Conservation (phyloP, 495 filamentous ascomycete genomes). For the Penicillium argentinense region DNA sequence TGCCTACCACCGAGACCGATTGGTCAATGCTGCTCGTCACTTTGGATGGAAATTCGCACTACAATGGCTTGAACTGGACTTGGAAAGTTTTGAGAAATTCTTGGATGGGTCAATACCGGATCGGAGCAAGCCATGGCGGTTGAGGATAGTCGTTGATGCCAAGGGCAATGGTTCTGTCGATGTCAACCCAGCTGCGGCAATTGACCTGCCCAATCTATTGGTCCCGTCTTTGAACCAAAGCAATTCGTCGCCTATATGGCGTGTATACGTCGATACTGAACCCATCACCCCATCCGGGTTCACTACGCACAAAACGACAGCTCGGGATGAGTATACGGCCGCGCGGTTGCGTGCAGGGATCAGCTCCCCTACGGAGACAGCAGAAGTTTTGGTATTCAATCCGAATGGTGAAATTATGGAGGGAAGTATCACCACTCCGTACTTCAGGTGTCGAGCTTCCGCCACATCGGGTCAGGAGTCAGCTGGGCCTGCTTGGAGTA, state of each 20-base stretch:
- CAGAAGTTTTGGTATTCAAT: slow-evolving; percentile 77
- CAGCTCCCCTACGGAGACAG: slow-evolving; percentile 43
- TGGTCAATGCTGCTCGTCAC: slow-evolving; percentile 68
- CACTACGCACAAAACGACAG: slow-evolving; percentile 76
- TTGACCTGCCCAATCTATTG: slow-evolving; percentile 54
- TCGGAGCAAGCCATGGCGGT: slow-evolving; percentile 39
- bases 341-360: slow-evolving; percentile 61
- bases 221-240: slow-evolving; percentile 33
- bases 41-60: slow-evolving; percentile 58
- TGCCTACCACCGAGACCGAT: slow-evolving; percentile 75
- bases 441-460: slow-evolving; percentile 59
- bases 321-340: slow-evolving; percentile 61
- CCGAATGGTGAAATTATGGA: slow-evolving; percentile 74
- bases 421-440: slow-evolving; percentile 76
- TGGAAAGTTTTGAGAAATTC: slow-evolving; percentile 22
- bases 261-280: slow-evolving; percentile 56
- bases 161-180: slow-evolving; percentile 53
- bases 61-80: slow-evolving; percentile 31
- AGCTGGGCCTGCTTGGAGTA: slow-evolving; percentile 33
- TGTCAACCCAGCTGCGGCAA: slow-evolving; percentile 44
- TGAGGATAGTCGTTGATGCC: slow-evolving; percentile 54
- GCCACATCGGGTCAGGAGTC: neutral
- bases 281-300: slow-evolving; percentile 56
- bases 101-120: slow-evolving; percentile 40
- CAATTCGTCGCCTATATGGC: slow-evolving; percentile 27